Conservation (phyloP, 2,329 filamentous ascomycete genomes). For the Hysterium pulicare region DNA sequence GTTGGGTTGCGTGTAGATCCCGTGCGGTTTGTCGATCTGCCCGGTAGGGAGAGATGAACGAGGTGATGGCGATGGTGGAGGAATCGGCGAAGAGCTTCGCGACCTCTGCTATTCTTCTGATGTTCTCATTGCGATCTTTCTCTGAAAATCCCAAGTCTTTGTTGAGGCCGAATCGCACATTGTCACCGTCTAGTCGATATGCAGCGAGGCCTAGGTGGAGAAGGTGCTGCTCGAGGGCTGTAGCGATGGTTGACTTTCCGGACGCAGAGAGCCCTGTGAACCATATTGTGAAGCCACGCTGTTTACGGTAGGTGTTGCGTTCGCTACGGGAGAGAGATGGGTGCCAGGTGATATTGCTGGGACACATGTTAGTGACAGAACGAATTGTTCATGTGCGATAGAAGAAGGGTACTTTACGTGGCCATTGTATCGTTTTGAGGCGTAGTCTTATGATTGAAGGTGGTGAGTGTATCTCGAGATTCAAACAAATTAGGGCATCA, state of each 20-base stretch:
- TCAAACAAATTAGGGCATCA: neutral
- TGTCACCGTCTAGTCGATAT: slow-evolving; percentile 96
- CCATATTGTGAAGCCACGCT: slow-evolving; percentile 94
- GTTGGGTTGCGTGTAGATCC: slow-evolving; percentile 66
- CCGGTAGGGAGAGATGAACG: slow-evolving; percentile 94
- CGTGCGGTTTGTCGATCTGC: slow-evolving; percentile 82
- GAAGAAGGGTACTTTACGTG: slow-evolving; percentile 25
- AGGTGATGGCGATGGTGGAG: slow-evolving; percentile 82
- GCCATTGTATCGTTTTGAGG: slow-evolving; percentile 22
- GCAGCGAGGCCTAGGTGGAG: slow-evolving; percentile 78
- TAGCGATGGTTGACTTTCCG: slow-evolving; percentile 96
- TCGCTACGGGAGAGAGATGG: slow-evolving; percentile 73
- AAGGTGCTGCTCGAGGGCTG: slow-evolving; percentile 93
- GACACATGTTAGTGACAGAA: neutral
- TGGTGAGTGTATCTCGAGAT: neutral
- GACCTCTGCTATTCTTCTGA: slow-evolving; percentile 89
- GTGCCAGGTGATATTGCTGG: slow-evolving; percentile 89
- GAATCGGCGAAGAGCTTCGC: slow-evolving; percentile 95
- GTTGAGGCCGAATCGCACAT: slow-evolving; percentile 96
- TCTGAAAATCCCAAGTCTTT: slow-evolving; percentile 95
- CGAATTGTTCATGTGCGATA: neutral
- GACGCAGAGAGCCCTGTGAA: slow-evolving; percentile 94
- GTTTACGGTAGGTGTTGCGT: slow-evolving; percentile 71
- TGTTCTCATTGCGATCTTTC: slow-evolving; percentile 94
- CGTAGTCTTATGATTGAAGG: neutral